Percentiles rank a stretch among this genome's conserved stretches.
Conservation (phyloP, 2,329 filamentous ascomycete species). For the Pseudocercospora ulei region DNA sequence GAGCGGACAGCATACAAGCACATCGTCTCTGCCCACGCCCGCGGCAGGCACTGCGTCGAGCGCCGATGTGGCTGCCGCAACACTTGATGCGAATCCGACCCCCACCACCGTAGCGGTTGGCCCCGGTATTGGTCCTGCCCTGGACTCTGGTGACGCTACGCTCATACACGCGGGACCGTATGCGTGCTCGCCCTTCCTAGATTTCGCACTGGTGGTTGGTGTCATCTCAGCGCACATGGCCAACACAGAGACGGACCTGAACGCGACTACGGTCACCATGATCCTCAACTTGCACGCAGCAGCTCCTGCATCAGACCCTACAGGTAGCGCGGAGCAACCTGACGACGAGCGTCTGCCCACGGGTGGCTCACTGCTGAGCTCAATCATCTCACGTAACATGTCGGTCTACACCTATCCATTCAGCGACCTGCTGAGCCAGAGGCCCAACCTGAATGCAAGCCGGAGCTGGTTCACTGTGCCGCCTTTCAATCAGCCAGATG, state of each 20-base stretch:
- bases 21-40: constrained; percentile 5
- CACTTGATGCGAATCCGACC: constrained; percentile 8
- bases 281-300: constrained; percentile 54
- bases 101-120: constrained; percentile 12
- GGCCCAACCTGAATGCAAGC: constrained; percentile 46
- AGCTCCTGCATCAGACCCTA: constrained; percentile 37
- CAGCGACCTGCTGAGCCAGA: constrained; percentile 42
- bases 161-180: constrained; percentile 43
- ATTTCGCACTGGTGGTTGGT: constrained; percentile 43
- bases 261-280: constrained; percentile 47
- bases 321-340: constrained; percentile 38
- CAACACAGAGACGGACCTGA: constrained; percentile 46
- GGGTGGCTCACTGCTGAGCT: constrained; percentile 40
- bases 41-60: constrained; percentile 10
- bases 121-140: not conserved
- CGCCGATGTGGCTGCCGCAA: constrained; percentile 6
- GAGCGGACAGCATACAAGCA: constrained; percentile 9
- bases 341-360: constrained; percentile 38
- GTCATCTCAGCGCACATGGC: constrained; percentile 48
- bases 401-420: constrained; percentile 49
- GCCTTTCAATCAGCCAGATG: constrained; percentile 39
- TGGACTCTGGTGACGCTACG: constrained; percentile 13
- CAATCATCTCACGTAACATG: constrained; percentile 42
- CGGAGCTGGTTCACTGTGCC: constrained; percentile 47
- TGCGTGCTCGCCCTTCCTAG: constrained; percentile 46